These are phyloP conservation scores for Chaetomium globosum DNA, from an alignment of 2,329 filamentous ascomycete genomes.

Conservation along the genomic window DNA sequence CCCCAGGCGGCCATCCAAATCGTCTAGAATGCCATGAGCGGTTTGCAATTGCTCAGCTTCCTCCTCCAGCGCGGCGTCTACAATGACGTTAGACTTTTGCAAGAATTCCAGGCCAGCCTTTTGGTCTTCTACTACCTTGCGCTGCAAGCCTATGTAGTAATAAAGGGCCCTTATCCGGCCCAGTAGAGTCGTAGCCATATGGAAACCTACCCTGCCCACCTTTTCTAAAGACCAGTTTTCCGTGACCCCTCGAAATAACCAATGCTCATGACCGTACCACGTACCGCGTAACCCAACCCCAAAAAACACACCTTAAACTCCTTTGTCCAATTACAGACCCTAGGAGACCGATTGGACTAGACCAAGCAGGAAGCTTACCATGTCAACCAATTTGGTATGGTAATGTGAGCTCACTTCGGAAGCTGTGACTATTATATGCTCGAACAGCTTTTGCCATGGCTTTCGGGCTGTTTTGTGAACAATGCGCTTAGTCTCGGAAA, in stretches of 20 bases:
- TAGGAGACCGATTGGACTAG: too few species aligned
- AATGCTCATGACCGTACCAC: too few species aligned
- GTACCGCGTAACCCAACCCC: too few species aligned
- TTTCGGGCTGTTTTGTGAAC: not conserved
- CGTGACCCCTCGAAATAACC: too few species aligned
- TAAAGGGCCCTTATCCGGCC: not conserved
- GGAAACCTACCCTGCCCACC: not conserved
- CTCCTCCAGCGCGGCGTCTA: constrained; percentile 15
- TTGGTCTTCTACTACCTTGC: constrained; percentile 3
- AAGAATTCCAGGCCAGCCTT: not conserved
- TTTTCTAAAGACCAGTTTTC: not conserved
- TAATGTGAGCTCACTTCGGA: not conserved
- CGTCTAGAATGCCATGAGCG: constrained; percentile 3
- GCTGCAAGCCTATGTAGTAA: not conserved
- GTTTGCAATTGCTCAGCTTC: not conserved
- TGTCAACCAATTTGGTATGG: not conserved
- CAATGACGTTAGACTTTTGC: not conserved
- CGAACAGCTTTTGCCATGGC: not conserved
- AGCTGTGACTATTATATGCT: not conserved
- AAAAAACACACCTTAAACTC: not conserved
- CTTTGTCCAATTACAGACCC: not conserved
- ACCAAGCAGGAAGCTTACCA: not conserved
- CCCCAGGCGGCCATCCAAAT: constrained; percentile 8
- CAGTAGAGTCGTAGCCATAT: constrained; percentile 9
- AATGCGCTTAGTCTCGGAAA: not conserved